Base-by-base conservation (phyloP, 1,284 basidiomycete genomes). In the Salmacisia buchloeana region DNA sequence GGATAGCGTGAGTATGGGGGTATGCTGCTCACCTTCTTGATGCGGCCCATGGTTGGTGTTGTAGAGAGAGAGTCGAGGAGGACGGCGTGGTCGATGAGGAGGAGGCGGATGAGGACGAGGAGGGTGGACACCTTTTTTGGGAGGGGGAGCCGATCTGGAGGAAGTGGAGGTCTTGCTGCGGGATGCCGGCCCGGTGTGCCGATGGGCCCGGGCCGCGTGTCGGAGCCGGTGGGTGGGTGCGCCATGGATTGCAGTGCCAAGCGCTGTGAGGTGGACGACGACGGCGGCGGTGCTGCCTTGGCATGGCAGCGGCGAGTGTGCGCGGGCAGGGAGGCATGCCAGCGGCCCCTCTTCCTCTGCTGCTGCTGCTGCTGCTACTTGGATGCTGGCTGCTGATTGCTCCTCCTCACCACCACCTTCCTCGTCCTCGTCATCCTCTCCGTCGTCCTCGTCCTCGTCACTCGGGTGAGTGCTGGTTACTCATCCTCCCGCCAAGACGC, bases 11-110 rank as follows among this genome's bases (percentile, higher is more conserved):
- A 54, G 49, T 27, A 27, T 15, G 46, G 23, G 23, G 3, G 21
- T 9, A 49, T 43, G 29, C 46, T 13, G 34, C 49, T 29, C 27
- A 54, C 49, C 49, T 76, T 78, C 70, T 76, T 72, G 62, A 74
- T 64, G 25, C 35, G 21, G 18, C 36, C 62, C 60, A 60, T 60
- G 13, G 13, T 54, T 41, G 57, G 31, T 39, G 27, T n/a, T n/a
- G n/a, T n/a, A n/a, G n/a, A n/a, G n/a, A n/a, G n/a, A n/a, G n/a
- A n/a, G n/a, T n/a, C n/a, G n/a, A n/a, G n/a, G n/a, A 31, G 21
- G 54, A 25, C 21, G 52, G 25, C 25, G 18, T 27, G 38, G n/a
- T 35, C 29, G 39, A 57, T 60, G 58, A 57, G 52, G 3, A 64
- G 65, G 66, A 41, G 43, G 49, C 18, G 58, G 66, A 64, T 46